phyloP scores from a whole-genome alignment of 2,329 filamentous ascomycete genomes.

The Leptographium galeiforme region DNA sequence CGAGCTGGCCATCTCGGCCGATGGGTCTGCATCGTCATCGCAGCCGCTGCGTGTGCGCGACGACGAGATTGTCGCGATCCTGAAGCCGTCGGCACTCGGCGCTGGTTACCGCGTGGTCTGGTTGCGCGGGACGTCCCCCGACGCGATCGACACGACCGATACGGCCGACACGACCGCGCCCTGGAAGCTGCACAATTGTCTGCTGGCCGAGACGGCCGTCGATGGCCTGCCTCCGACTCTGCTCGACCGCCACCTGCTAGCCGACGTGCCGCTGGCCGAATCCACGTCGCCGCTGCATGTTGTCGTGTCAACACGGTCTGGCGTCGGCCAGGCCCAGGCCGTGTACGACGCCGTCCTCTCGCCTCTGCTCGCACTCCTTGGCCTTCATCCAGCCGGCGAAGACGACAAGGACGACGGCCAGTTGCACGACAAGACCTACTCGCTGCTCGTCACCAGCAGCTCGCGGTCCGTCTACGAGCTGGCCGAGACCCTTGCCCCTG shows the following conservation, averaged over 20 bases:
- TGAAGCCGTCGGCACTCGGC: not conserved
- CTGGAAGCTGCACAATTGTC: slow-evolving; percentile 10
- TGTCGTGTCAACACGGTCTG: slow-evolving; percentile 54
- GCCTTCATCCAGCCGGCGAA: slow-evolving; percentile 16
- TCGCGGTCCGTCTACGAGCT: slow-evolving; percentile 52
- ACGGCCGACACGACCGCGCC: slow-evolving; percentile 1
- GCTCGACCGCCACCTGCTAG: slow-evolving; percentile 22
- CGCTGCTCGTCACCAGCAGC: slow-evolving; percentile 49
- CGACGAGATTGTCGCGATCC: slow-evolving; percentile 15
- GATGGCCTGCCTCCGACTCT: slow-evolving; percentile 22
- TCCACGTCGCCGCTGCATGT: slow-evolving; percentile 35
- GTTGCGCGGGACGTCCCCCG: not conserved
- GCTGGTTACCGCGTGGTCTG: not conserved
- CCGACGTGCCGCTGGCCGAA: slow-evolving; percentile 20
- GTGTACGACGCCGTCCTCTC: slow-evolving; percentile 44
- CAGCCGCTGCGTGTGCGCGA: slow-evolving; percentile 3
- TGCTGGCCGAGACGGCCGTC: slow-evolving; percentile 11
- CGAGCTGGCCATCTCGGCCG: slow-evolving; percentile 4
- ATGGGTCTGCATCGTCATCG: not conserved
- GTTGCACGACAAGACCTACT: slow-evolving; percentile 21
- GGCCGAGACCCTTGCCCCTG: slow-evolving; percentile 23
- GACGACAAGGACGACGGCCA: not conserved
- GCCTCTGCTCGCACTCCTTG: slow-evolving; percentile 38
- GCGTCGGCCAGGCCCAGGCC: slow-evolving; percentile 39
- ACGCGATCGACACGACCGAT: too few species aligned